phyloP scores from a whole-genome alignment of 2,329 filamentous ascomycete species.

The Penicillium corylophilum region DNA sequence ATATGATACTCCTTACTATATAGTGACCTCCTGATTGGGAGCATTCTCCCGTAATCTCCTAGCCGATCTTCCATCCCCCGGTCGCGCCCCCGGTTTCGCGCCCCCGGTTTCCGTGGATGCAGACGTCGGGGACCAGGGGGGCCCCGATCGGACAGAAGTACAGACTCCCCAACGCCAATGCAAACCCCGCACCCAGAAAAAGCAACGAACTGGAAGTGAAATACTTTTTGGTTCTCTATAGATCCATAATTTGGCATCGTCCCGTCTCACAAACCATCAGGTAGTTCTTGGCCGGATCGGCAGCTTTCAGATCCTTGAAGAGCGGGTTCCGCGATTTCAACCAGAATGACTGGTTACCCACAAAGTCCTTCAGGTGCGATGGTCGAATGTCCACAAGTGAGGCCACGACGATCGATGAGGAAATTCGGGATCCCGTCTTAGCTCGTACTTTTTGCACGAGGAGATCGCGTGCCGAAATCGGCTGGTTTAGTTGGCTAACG shows the following conservation, averaged over 20 bases:
- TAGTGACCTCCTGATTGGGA: not conserved
- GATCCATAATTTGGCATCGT: constrained; percentile 36
- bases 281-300: constrained; percentile 37
- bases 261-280: constrained; percentile 41
- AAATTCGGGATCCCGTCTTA: constrained; percentile 33
- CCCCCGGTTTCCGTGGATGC: not conserved
- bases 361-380: constrained; percentile 34
- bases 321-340: constrained; percentile 38
- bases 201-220: not conserved
- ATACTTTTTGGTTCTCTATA: constrained; percentile 18
- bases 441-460: constrained; percentile 34
- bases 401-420: constrained; percentile 33
- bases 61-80: not conserved
- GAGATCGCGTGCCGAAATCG: constrained; percentile 28
- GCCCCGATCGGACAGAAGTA: constrained; percentile 1
- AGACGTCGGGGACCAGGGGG: not conserved
- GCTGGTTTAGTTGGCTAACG: constrained; percentile 20
- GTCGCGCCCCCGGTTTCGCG: not conserved
- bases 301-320: constrained; percentile 37
- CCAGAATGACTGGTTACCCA: constrained; percentile 39
- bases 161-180: not conserved
- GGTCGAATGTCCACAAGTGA: constrained; percentile 40
- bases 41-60: not conserved
- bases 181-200: not conserved
- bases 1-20: no score